phyloP scores from a whole-genome alignment of 176 grass and related monocot genomes.

The Eleusine coracana region DNA sequence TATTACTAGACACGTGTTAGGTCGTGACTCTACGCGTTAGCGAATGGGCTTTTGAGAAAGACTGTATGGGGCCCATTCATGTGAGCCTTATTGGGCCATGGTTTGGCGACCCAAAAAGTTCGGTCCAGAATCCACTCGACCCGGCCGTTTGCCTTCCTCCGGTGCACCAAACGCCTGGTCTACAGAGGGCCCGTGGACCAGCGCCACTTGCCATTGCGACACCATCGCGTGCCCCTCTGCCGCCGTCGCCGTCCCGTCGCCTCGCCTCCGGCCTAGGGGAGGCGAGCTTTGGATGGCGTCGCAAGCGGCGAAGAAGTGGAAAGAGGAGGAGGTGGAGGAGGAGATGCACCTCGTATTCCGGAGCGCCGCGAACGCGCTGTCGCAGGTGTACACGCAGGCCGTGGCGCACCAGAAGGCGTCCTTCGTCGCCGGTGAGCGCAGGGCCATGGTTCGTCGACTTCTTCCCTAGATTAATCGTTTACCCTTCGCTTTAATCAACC shows the following conservation, averaged over 20 bases:
- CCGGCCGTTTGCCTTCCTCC: neutral
- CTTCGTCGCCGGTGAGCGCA: slow-evolving; percentile 52
- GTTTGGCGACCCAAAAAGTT: neutral
- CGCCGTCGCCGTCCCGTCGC: neutral
- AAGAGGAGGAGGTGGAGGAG: slow-evolving; percentile 48
- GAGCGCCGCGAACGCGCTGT: slow-evolving; percentile 65
- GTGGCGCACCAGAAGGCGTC: slow-evolving; percentile 51
- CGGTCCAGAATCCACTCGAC: neutral
- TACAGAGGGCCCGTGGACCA: slow-evolving; percentile 13
- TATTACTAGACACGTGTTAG: neutral
- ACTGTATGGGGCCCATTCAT: neutral
- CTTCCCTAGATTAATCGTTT: neutral
- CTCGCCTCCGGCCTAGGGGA: neutral
- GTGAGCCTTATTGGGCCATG: neutral
- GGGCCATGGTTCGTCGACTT: slow-evolving; percentile 37
- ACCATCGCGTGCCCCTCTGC: neutral
- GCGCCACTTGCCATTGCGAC: slow-evolving; percentile 15
- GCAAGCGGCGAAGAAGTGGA: slow-evolving; percentile 54
- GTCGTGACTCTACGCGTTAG: neutral
- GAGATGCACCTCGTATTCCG: slow-evolving; percentile 61
- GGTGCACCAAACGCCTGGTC: slow-evolving; percentile 28
- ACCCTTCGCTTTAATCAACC: neutral
- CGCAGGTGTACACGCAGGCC: slow-evolving; percentile 62
- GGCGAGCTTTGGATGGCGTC: slow-evolving; percentile 22
- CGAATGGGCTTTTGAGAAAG: neutral